Percentiles rank a stretch among this genome's conserved stretches.
These are phyloP conservation scores for Castanospermum australe DNA, from an alignment of 306 rosid species.

Conservation along the genomic window DNA sequence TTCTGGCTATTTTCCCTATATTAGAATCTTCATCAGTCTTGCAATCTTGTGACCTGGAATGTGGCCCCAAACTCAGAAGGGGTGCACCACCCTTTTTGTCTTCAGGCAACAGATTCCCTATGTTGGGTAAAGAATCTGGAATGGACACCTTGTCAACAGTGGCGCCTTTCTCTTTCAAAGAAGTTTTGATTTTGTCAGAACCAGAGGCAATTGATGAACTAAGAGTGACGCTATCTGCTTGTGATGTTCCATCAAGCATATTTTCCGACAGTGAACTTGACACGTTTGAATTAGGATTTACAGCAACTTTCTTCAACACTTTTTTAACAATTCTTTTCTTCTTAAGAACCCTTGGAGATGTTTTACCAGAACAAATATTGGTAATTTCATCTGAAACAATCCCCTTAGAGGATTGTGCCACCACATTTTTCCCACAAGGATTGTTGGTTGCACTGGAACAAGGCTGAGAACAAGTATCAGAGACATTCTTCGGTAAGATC, in stretches of 20 bases:
- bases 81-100: conserved; percentile 32
- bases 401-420: no score
- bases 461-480: conserved; percentile 35
- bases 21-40: conserved; percentile 37
- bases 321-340: conserved; percentile 73
- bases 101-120: conserved; percentile 33
- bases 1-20: conserved; percentile 26
- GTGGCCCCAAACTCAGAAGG: conserved; percentile 26
- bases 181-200: conserved; percentile 29
- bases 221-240: conserved; percentile 14
- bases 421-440: conserved; percentile 34
- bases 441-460: conserved; percentile 14
- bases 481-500: conserved; percentile 21
- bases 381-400: conserved; percentile 25
- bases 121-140: conserved; percentile 22
- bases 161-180: conserved; percentile 28
- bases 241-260: conserved; percentile 23
- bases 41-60: conserved; percentile 37
- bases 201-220: conserved; percentile 30
- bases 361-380: conserved; percentile 29
- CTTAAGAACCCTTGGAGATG: conserved; percentile 43
- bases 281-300: conserved; percentile 30
- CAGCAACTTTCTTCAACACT: conserved; percentile 60
- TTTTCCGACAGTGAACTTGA: conserved; percentile 30
- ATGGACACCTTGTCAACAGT: conserved; percentile 29